These are phyloP conservation scores for Nemania bipapillata DNA, from an alignment of 2,329 filamentous ascomycete species.

Conservation along the genomic window DNA sequence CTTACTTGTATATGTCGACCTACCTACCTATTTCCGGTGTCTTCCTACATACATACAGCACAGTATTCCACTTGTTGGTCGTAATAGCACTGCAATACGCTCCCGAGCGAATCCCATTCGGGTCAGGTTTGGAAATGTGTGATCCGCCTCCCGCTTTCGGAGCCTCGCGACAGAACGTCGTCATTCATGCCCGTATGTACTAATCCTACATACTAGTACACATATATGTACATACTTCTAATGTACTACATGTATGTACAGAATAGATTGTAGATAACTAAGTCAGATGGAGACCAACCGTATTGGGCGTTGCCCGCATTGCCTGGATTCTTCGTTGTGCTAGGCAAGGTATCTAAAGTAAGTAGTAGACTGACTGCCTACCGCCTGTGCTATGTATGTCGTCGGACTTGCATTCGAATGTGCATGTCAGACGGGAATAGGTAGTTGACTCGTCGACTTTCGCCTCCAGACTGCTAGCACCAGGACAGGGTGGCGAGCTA, in stretches of 20 bases:
- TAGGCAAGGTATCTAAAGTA: background rate
- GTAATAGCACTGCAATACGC: background rate
- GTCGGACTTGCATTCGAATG: constrained; percentile 19
- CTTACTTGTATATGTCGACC: no score
- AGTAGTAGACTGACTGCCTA: background rate
- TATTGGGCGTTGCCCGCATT: no score
- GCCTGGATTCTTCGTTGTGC: no score
- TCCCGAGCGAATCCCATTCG: background rate
- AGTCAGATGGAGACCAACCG: background rate
- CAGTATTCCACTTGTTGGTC: background rate
- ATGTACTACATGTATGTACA: background rate
- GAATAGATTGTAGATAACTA: background rate
- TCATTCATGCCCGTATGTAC: constrained; percentile 34
- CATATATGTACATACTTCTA: background rate
- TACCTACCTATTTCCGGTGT: no score
- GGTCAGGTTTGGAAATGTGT: constrained; percentile 8
- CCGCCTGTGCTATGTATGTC: background rate
- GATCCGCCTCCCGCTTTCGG: constrained; percentile 48
- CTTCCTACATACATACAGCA: background rate
- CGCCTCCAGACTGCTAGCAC: constrained; percentile 14
- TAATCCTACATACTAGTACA: background rate
- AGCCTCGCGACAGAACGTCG: constrained; percentile 49
- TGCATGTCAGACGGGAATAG: constrained; percentile 14
- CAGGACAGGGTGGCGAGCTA: background rate
- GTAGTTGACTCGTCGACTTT: constrained; percentile 29